phyloP scores from a whole-genome alignment of 441 rosid genomes.

The Lepidium campestre region DNA sequence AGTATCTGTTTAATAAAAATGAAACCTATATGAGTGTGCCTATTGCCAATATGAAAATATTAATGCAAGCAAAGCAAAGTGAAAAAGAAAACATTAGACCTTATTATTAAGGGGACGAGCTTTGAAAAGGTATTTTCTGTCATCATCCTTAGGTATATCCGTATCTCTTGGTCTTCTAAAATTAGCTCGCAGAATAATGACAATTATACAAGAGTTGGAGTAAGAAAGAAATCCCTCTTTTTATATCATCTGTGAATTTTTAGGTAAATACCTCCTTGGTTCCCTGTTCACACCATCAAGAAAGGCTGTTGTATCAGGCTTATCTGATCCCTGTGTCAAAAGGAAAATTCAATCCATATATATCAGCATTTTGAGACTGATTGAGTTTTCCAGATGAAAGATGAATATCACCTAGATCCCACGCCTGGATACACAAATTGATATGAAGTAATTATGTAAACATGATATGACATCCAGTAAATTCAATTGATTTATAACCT shows the following conservation, averaged over 20 bases:
- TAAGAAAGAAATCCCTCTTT: neutral
- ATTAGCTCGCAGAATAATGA: neutral
- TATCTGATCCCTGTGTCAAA: constrained; percentile 48
- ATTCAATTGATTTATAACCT: constrained; percentile 42
- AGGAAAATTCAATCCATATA: neutral
- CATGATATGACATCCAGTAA: neutral
- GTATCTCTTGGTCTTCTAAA: constrained; percentile 37
- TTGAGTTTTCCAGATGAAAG: neutral
- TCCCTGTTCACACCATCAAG: constrained; percentile 43
- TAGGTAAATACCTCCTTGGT: constrained; percentile 40
- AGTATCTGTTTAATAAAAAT: constrained; percentile 49
- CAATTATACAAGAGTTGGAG: neutral
- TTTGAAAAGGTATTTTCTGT: constrained; percentile 41
- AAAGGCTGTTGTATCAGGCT: constrained; percentile 25
- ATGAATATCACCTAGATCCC: neutral
- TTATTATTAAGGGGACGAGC: constrained; percentile 70
- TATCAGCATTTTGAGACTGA: neutral
- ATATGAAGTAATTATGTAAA: neutral
- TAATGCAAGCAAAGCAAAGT: neutral
- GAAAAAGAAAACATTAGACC: constrained; percentile 34
- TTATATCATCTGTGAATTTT: neutral
- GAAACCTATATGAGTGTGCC: neutral
- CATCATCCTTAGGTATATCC: constrained; percentile 40
- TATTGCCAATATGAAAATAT: neutral
- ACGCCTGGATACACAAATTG: neutral